Base-by-base conservation (phyloP, 192 early-diverging fungal genomes). In the Podila minutissima region DNA sequence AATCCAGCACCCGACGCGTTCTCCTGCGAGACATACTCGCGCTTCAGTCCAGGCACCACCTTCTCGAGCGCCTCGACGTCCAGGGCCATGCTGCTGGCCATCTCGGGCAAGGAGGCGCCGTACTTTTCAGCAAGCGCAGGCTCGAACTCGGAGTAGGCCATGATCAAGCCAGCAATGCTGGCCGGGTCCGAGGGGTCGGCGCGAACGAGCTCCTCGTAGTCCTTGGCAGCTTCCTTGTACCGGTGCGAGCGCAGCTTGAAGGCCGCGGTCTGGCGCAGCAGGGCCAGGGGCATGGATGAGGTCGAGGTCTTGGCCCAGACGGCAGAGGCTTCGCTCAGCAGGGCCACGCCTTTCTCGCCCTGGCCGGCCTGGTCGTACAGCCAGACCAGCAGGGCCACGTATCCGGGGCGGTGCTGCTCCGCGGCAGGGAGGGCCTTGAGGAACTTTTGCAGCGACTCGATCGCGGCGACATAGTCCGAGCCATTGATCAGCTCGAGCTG, bases 301-400 rank as follows among this genome's bases (percentile, higher is more conserved):
- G 46, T 28, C 28, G 70, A 71, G 20, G 37, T 51, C 82, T 75
- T 66, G 62, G 89, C 85, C 90, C 91, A 94, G n/a, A 85, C 73
- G n/a, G 67, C 67, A 9, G 88, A 86, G 1, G 91, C 91, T 13
- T 87, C 72, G 33, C 90, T 85, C 65, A 94, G 74, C 11, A 87
- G 67, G 59, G 86, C 66, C 13, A 92, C 84, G 3, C 91, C 87
- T 32, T 87, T 87, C 37, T 91, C 88, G 13, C 86, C 71, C 59
- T 89, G 84, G n/a, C 84, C 88, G 11, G 87, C 84, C 33, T 93
- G 84, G 38, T 89, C 90, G 78, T 94, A 91, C 37, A 94, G 68
- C 91, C 91, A 93, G 12, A 93, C 89, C 46, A 91, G 72, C 26
- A 94, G 76, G 0, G 93, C 91, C n/a, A 94, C 88, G 4, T 91